Base-by-base conservation (phyloP, 345 rosid genomes). In the Gossypium thurberi region DNA sequence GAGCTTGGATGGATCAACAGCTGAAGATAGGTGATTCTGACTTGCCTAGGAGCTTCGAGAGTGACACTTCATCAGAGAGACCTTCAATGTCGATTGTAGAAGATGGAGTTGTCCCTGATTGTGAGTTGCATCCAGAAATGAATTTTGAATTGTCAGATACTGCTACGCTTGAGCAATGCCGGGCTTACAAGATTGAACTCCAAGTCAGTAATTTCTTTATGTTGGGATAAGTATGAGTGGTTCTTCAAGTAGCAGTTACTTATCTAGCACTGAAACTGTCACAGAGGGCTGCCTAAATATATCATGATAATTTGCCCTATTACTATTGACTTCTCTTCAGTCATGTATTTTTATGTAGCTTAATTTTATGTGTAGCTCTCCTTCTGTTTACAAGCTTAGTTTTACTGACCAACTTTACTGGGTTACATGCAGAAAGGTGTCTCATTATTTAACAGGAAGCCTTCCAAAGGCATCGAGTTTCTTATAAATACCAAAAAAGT, bases 1-100 rank as follows among this genome's bases (percentile, higher is more conserved):
- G 95, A 85, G 60, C 85, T 71, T 94, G 97, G 97, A 92, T 94
- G 97, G 97, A 90, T 78, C 92, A 89, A 80, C 93, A 90, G 55
- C 81, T 92, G 77, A 87, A 76, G 78, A 76, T 87, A 65, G 89
- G 85, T 72, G 92, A 89, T 73, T 82, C 89, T 46, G 74, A 82
- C 84, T 69, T 81, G 56, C 87, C 80, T 51, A 91, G 81, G 81
- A 85, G 77, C 69, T 70, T 83, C 10, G 93, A 90, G 78, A 77
- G 68, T 80, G 94, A 91, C 26, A 74, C 81, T 74, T 77, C 83
- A 26, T 60, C 75, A 64, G 91, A 90, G 74, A 83, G 75, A 77
- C 82, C 82, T 69, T 81, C 82, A 28, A 80, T 61, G 62, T 69
- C 73, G 46, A 86, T 48, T 78, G 92, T 84, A 81, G 97, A 90